Conservation (phyloP, 23 red algal species). For the Agarophyton chilense region DNA sequence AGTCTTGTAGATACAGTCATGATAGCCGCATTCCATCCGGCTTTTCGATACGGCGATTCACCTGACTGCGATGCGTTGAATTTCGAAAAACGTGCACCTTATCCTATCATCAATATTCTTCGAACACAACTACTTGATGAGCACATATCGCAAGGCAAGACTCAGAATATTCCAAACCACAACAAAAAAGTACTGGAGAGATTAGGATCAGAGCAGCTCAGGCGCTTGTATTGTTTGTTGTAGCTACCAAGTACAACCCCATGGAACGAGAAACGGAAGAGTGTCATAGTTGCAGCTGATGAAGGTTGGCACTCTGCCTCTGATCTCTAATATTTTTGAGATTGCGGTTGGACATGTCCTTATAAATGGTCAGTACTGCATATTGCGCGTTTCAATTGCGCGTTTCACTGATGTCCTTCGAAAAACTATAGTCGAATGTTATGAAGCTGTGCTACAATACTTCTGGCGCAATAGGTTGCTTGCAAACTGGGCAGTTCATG, state of each 20-base stretch:
- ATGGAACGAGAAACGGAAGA: neutral
- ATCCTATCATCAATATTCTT: conserved; percentile 65
- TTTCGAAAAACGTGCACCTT: conserved; percentile 70
- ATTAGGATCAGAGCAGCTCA: conserved; percentile 27
- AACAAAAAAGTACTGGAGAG: conserved; percentile 52
- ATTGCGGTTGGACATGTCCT: conserved; percentile 1
- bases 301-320: neutral
- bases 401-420: neutral
- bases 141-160: conserved; percentile 39
- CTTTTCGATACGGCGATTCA: neutral
- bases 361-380: too few species aligned
- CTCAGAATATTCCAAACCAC: conserved; percentile 37
- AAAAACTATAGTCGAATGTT: neutral
- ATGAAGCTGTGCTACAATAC: neutral
- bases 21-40: conserved; percentile 69
- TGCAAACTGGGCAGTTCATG: conserved; percentile 35
- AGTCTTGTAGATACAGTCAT: conserved; percentile 43
- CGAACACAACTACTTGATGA: conserved; percentile 55
- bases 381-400: neutral
- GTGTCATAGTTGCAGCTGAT: neutral
- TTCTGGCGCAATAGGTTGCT: conserved; percentile 35
- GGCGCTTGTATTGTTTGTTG: neutral
- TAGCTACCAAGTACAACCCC: neutral
- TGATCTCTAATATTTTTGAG: neutral
- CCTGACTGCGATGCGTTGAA: conserved; percentile 43